A percentile compares a stretch with the other conserved stretches of the same genome.
These are phyloP conservation scores for Cantharellus anzutake DNA, from an alignment of 768 basidiomycete genomes.

Conservation along the genomic window DNA sequence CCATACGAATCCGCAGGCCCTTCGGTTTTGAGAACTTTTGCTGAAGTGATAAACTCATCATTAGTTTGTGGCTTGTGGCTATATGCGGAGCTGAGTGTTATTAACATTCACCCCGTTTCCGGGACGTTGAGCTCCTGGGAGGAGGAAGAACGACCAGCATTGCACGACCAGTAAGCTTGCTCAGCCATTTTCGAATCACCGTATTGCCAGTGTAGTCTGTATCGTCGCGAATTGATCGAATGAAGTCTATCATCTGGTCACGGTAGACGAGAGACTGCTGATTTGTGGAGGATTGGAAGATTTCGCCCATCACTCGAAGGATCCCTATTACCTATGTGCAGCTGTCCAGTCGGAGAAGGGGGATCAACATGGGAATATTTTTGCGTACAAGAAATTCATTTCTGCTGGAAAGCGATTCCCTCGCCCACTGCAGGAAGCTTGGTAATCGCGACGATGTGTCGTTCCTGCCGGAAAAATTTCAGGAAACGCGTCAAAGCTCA, in stretches of 20 bases:
- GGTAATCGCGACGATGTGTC: background rate
- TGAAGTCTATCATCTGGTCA: conserved; percentile 26
- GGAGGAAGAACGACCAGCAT: conserved; percentile 40
- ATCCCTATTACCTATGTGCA: conserved; percentile 27
- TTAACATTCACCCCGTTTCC: too few relatives aligned
- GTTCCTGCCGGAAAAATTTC: background rate
- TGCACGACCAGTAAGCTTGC: conserved; percentile 49
- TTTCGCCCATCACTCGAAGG: conserved; percentile 50
- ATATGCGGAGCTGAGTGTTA: too few relatives aligned
- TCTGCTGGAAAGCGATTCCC: background rate
- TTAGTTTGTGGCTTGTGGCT: too few relatives aligned
- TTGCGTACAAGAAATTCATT: background rate
- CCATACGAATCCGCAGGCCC: too few relatives aligned
- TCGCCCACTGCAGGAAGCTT: background rate
- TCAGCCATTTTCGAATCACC: conserved; percentile 43
- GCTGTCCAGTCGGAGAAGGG: background rate
- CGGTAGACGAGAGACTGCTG: conserved; percentile 30
- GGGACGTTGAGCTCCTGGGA: background rate
- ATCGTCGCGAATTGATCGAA: conserved; percentile 24
- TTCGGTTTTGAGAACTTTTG: too few relatives aligned
- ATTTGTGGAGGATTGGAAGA: conserved; percentile 41
- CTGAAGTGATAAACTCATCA: too few relatives aligned
- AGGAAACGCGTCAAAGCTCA: too few relatives aligned
- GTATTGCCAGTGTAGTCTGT: conserved; percentile 34
- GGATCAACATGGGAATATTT: background rate